A percentile compares a stretch with the other conserved stretches of the same genome.
Conservation (phyloP, 345 rosid species). For the Schrenkiella parvula region DNA sequence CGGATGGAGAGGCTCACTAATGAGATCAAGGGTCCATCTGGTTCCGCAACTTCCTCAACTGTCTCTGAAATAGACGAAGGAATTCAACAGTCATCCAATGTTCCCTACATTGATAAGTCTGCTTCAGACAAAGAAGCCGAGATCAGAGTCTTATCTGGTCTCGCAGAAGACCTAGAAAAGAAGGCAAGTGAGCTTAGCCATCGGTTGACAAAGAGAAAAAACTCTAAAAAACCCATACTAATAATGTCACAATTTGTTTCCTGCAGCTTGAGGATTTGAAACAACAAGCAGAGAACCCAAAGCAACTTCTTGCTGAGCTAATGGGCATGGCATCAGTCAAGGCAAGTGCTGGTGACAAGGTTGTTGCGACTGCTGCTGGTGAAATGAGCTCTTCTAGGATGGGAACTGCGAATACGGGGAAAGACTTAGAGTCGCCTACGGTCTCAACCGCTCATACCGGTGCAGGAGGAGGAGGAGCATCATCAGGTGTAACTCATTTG, state of each 20-base stretch:
- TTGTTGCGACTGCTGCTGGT: conserved; percentile 35
- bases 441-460: conserved; percentile 77
- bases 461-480: conserved; percentile 46
- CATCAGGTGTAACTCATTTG: conserved; percentile 65
- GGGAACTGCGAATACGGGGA: conserved; percentile 41
- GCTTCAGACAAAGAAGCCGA: conserved; percentile 68
- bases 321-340: conserved; percentile 60
- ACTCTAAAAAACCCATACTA: background rate
- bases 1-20: conserved; percentile 52
- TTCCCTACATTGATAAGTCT: conserved; percentile 38
- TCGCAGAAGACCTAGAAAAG: conserved; percentile 79
- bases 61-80: conserved; percentile 49
- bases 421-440: conserved; percentile 50
- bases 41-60: conserved; percentile 47
- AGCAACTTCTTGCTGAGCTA: conserved; percentile 65
- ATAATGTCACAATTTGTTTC: conserved; percentile 6
- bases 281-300: conserved; percentile 59
- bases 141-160: conserved; percentile 58
- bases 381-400: conserved; percentile 57
- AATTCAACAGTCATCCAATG: conserved; percentile 56
- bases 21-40: conserved; percentile 53
- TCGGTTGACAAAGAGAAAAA: background rate
- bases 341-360: conserved; percentile 41
- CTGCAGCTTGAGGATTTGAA: conserved; percentile 93
- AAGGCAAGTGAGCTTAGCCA: conserved; percentile 45